These are phyloP conservation scores for Fusarium buxicola DNA, from an alignment of 2,329 filamentous ascomycete species.

Conservation along the genomic window DNA sequence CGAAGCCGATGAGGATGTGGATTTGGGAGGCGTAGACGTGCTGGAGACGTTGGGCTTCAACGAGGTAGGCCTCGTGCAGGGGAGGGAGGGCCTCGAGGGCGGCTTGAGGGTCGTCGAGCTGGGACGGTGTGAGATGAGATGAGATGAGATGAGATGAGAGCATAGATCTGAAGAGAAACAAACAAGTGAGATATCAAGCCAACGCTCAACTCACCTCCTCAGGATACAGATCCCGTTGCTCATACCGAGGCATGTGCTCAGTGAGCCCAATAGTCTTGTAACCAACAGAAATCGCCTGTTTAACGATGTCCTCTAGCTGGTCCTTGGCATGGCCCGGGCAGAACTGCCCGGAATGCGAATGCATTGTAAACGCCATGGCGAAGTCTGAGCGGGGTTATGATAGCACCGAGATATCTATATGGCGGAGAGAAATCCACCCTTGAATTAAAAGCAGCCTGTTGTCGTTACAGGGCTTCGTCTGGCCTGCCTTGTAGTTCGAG, in stretches of 20 bases:
- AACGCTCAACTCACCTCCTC: conserved; percentile 74
- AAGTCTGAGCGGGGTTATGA: no score
- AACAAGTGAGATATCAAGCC: background rate
- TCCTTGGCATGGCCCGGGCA: conserved; percentile 90
- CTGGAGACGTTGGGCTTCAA: conserved; percentile 80
- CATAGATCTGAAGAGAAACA: background rate
- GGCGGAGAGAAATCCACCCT: no score
- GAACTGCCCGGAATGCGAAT: conserved; percentile 98
- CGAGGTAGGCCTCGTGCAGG: conserved; percentile 77
- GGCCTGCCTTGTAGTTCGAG: background rate
- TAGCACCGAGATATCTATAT: no score
- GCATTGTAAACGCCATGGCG: conserved; percentile 95
- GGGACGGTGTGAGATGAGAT: conserved; percentile 23
- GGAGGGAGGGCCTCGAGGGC: conserved; percentile 62
- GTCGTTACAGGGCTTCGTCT: background rate
- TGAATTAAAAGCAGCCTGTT: no score
- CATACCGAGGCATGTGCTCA: conserved; percentile 91
- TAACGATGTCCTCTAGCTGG: conserved; percentile 84
- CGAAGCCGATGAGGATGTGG: conserved; percentile 87
- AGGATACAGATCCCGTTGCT: conserved; percentile 84
- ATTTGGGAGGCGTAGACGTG: conserved; percentile 77
- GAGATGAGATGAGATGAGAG: background rate
- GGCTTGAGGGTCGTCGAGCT: conserved; percentile 63
- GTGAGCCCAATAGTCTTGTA: conserved; percentile 89
- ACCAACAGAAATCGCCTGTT: conserved; percentile 79